Percentiles rank a stretch among this genome's conserved stretches.
phyloP scores from a whole-genome alignment of 139 green algal genomes.

The Micractinium conductrix region DNA sequence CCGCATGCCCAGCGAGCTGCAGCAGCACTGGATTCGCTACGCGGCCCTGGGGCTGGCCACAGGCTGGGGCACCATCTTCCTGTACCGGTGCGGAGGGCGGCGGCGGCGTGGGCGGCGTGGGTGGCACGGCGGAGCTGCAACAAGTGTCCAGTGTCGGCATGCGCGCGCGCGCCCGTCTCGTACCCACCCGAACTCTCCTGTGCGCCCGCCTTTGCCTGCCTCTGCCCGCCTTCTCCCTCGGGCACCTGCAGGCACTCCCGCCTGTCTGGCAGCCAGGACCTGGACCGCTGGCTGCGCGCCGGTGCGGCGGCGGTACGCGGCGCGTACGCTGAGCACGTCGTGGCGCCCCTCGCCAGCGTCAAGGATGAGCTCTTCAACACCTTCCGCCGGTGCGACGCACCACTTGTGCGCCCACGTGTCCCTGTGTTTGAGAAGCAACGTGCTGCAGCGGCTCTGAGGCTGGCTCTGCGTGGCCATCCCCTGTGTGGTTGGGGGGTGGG shows the following conservation, averaged over 20 bases:
- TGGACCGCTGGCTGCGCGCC: constrained; percentile 66
- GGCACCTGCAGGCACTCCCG: constrained; percentile 62
- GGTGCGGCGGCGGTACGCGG: constrained; percentile 22
- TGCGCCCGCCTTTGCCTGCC: neutral
- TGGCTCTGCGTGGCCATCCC: too few species aligned
- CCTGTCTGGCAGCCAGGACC: constrained; percentile 77
- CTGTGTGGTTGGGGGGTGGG: too few species aligned
- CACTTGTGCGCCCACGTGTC: too few species aligned
- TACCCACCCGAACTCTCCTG: too few species aligned
- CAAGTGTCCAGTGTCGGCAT: too few species aligned
- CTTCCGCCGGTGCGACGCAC: constrained; percentile 63
- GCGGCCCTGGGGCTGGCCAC: neutral
- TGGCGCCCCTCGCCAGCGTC: constrained; percentile 68
- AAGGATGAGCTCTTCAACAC: constrained; percentile 85
- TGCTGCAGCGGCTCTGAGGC: too few species aligned
- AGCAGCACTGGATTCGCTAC: constrained; percentile 83
- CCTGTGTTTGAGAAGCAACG: too few species aligned
- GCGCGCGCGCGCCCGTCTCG: too few species aligned
- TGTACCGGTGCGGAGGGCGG: constrained; percentile 45
- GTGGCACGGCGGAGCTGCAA: too few species aligned
- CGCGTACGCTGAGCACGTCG: constrained; percentile 63
- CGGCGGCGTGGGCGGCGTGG: neutral
- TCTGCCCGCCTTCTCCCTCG: neutral
- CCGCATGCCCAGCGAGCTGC: constrained; percentile 51
- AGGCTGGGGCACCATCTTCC: constrained; percentile 54